Conservation (phyloP, 2,329 filamentous ascomycete genomes). For the Aspergillus ruber region DNA sequence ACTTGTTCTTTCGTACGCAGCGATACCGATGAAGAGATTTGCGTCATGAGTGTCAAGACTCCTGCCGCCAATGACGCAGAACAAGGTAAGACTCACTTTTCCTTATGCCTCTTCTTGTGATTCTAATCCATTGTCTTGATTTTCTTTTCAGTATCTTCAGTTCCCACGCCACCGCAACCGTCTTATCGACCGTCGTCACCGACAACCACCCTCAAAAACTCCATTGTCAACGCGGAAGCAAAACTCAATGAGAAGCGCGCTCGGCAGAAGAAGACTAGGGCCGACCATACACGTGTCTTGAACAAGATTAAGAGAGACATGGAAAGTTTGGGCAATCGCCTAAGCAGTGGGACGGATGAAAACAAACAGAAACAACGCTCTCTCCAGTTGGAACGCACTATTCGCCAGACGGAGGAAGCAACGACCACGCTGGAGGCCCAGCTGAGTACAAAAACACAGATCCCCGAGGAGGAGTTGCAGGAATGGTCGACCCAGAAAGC, state of each 20-base stretch:
- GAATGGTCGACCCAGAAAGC: conserved; percentile 49
- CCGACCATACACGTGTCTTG: conserved; percentile 54
- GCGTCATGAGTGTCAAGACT: conserved; percentile 57
- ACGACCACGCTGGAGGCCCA: conserved; percentile 49
- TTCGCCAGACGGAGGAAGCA: conserved; percentile 58
- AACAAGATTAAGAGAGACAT: conserved; percentile 57
- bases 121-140: conserved; percentile 6
- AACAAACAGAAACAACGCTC: conserved; percentile 57
- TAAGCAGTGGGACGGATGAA: conserved; percentile 55
- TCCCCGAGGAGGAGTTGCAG: conserved; percentile 51
- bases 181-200: conserved; percentile 58
- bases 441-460: conserved; percentile 49
- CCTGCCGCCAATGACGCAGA: conserved; percentile 53
- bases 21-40: conserved; percentile 52
- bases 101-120: not conserved
- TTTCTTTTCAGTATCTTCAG: conserved; percentile 25
- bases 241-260: conserved; percentile 55
- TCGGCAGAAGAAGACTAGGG: conserved; percentile 53
- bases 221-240: conserved; percentile 55
- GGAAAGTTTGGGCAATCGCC: conserved; percentile 51
- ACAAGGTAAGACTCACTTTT: conserved; percentile 41
- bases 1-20: conserved; percentile 56
- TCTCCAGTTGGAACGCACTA: conserved; percentile 56
- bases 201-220: conserved; percentile 59
- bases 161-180: conserved; percentile 48